phyloP scores from a whole-genome alignment of 495 filamentous ascomycete species.

The Penicillium odoratum region DNA sequence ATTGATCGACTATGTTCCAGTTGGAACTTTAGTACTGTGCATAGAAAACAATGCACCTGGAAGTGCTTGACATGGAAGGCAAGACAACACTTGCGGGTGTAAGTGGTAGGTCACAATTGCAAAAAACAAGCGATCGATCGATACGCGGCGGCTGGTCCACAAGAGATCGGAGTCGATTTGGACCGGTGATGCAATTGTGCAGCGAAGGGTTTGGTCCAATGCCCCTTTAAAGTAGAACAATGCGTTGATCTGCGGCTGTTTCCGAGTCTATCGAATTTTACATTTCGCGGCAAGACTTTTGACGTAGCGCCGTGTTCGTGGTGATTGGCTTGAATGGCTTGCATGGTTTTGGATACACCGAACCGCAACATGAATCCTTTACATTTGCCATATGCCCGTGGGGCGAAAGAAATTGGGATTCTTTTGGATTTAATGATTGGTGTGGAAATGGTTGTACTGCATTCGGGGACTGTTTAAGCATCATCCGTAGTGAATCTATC shows the following conservation, averaged over 20 bases:
- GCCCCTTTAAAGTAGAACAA: slow-evolving; percentile 10
- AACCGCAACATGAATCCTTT: not conserved
- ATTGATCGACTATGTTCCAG: slow-evolving; percentile 20
- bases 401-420: not conserved
- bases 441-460: not conserved
- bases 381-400: not conserved
- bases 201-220: slow-evolving; percentile 13
- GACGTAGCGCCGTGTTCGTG: not conserved
- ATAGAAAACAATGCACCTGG: slow-evolving; percentile 7
- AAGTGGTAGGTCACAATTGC: slow-evolving; percentile 23
- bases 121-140: slow-evolving; percentile 25
- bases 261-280: slow-evolving; percentile 26
- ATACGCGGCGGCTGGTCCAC: slow-evolving; percentile 9
- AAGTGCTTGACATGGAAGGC: slow-evolving; percentile 7
- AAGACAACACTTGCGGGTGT: not conserved
- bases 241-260: slow-evolving; percentile 20
- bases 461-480: not conserved
- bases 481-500: slow-evolving; percentile 1
- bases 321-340: slow-evolving; percentile 16
- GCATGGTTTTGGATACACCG: slow-evolving; percentile 18
- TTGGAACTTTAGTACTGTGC: not conserved
- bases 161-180: slow-evolving; percentile 20
- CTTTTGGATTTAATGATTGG: not conserved
- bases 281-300: slow-evolving; percentile 8
- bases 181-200: slow-evolving; percentile 27